These are phyloP conservation scores for Hypoxylon sp. DNA, from an alignment of 2,329 filamentous ascomycete genomes.

Conservation along the genomic window DNA sequence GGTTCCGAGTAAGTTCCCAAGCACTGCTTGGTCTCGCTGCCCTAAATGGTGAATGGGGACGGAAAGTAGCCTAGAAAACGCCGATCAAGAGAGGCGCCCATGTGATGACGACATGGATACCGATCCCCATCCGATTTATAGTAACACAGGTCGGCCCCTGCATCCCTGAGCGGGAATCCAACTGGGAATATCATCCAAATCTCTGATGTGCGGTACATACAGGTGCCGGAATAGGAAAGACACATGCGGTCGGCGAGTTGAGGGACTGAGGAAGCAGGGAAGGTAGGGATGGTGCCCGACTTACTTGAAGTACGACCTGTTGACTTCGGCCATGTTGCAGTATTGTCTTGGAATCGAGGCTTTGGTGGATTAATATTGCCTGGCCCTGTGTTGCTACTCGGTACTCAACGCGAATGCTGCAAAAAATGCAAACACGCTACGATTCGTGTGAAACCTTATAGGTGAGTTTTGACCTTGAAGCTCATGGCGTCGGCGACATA, in stretches of 20 bases:
- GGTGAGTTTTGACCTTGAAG: background rate
- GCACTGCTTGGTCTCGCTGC: background rate
- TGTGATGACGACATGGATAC: conserved; percentile 2
- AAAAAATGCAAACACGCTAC: background rate
- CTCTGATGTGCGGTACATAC: too few relatives aligned
- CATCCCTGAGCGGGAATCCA: conserved; percentile 7
- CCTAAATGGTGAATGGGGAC: background rate
- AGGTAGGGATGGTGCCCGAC: conserved; percentile 38
- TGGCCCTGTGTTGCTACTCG: background rate
- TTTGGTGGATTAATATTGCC: background rate
- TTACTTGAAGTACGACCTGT: conserved; percentile 55
- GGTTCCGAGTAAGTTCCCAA: background rate
- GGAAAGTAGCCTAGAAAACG: background rate
- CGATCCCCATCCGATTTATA: background rate
- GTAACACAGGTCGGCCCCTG: background rate
- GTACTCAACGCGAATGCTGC: background rate
- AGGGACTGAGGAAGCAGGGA: background rate
- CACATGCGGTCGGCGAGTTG: conserved; percentile 8
- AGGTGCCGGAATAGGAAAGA: conserved; percentile 20
- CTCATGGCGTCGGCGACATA: conserved; percentile 19
- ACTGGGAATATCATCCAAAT: conserved; percentile 1
- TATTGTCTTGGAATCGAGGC: background rate
- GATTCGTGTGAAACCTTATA: background rate
- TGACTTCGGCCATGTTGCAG: conserved; percentile 47
- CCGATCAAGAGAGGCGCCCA: background rate